phyloP scores from a whole-genome alignment of 257 asterid genomes.

The Solanum stenotomum region DNA sequence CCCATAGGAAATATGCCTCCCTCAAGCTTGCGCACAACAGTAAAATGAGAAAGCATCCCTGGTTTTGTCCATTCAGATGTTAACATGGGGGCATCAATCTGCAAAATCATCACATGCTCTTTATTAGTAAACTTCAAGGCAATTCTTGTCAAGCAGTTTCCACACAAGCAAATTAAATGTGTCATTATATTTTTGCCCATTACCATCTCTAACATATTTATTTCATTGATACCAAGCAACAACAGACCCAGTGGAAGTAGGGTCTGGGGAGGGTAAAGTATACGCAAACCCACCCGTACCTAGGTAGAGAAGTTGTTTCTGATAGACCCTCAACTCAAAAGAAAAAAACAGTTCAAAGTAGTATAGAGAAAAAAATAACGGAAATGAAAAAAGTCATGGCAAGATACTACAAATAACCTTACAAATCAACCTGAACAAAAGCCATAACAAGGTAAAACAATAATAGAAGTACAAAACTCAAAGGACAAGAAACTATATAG shows the following conservation, averaged over 20 bases:
- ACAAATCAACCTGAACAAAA: background rate
- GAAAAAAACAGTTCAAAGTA: background rate
- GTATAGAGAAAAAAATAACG: background rate
- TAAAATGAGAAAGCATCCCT: constrained; percentile 82
- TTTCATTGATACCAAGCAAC: background rate
- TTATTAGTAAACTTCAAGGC: background rate
- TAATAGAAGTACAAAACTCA: background rate
- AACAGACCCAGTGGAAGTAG: background rate
- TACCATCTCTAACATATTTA: background rate
- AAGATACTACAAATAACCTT: background rate
- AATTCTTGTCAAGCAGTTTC: background rate
- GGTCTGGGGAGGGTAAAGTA: background rate
- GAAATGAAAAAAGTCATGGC: background rate
- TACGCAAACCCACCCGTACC: background rate
- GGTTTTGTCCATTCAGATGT: constrained; percentile 67
- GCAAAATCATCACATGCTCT: constrained; percentile 17
- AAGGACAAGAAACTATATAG: background rate
- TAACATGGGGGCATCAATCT: constrained; percentile 91
- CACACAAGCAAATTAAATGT: background rate
- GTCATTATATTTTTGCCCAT: background rate
- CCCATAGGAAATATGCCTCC: constrained; percentile 94
- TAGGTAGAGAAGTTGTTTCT: background rate
- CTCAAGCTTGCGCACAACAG: constrained; percentile 83
- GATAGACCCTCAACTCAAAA: background rate
- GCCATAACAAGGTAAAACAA: background rate